Base-by-base conservation (phyloP, 805 yeast genomes). In the Saturnispora ahearnii region DNA sequence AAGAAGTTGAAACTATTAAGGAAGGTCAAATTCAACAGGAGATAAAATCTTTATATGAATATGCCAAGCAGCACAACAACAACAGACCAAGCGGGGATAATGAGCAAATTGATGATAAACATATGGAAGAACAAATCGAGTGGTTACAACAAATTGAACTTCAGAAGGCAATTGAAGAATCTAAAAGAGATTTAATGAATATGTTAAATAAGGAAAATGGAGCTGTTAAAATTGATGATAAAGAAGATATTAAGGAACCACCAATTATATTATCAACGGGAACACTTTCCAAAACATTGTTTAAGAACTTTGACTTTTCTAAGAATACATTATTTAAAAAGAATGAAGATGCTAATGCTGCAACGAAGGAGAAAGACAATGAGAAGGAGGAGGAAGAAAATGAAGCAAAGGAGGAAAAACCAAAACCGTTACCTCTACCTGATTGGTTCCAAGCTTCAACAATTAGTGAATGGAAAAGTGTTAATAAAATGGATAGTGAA, bases 101-200 rank as follows among this genome's bases (percentile, higher is more conserved):
- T 18, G 40, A 36, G 21, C 49, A 50, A 41, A 55, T 48, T 29
- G n/a, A 34, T 12, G 53, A 52, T 30, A 43, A 30, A 11, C 52
- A 33, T 41, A 29, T 59, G 13, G 57, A 54, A 5, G 52, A 52
- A 1, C 57, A 58, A n/a, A 22, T 50, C 1, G 50, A 54, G 33
- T 44, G 52, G 36, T 30, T 58, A 24, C 64, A 62, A 48, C 59
- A 62, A 28, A 56, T 56, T 4, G 63, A 66, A 18, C 59, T 80
- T 30, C 63, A 65, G 51, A 57, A 58, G 37, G 83, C 85, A 0
- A 71, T 79, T 38, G 74, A 71, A 45, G 67, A 64, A 34, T 74
- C 79, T 2, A 73, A 73, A 51, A 56, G 61, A 48, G 81, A 78
- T 34, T 70, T 70, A 32, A 46, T 58, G 12, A 47, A 54, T 4